Conservation (phyloP, 1,284 basidiomycete genomes). For the Puccinia polysora region DNA sequence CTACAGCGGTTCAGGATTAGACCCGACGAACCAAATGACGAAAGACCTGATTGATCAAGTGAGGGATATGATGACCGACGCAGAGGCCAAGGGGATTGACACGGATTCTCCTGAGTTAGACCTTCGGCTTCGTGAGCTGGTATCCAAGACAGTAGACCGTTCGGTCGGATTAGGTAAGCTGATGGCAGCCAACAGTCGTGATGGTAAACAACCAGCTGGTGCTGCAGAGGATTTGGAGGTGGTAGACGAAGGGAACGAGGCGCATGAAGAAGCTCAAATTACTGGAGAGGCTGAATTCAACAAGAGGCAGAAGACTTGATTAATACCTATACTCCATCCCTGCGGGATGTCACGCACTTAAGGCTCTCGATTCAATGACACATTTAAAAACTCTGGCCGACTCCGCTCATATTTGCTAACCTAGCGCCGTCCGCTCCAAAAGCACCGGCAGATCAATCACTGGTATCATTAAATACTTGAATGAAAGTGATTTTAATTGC, state of each 20-base stretch:
- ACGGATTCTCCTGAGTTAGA: conserved; percentile 25
- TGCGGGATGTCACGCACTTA: too few relatives aligned
- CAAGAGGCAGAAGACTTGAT: conserved; percentile 36
- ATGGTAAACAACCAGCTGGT: neutral
- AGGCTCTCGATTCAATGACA: too few relatives aligned
- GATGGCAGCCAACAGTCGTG: neutral
- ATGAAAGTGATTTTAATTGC: too few relatives aligned
- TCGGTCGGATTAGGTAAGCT: conserved; percentile 29
- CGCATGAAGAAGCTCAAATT: neutral
- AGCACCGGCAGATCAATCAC: too few relatives aligned
- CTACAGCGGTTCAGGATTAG: neutral
- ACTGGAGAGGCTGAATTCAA: neutral
- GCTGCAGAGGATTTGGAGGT: neutral
- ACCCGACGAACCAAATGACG: conserved; percentile 36
- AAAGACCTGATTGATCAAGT: conserved; percentile 19
- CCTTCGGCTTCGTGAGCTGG: conserved; percentile 19
- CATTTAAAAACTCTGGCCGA: too few relatives aligned
- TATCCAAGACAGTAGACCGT: conserved; percentile 26
- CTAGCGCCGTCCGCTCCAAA: too few relatives aligned
- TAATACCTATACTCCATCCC: too few relatives aligned
- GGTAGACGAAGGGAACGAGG: conserved; percentile 29
- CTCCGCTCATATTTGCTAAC: too few relatives aligned
- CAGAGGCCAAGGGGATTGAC: conserved; percentile 24
- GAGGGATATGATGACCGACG: conserved; percentile 31
- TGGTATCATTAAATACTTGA: too few relatives aligned